phyloP scores from a whole-genome alignment of 2,329 filamentous ascomycete genomes.

The Colletotrichum tropicale region DNA sequence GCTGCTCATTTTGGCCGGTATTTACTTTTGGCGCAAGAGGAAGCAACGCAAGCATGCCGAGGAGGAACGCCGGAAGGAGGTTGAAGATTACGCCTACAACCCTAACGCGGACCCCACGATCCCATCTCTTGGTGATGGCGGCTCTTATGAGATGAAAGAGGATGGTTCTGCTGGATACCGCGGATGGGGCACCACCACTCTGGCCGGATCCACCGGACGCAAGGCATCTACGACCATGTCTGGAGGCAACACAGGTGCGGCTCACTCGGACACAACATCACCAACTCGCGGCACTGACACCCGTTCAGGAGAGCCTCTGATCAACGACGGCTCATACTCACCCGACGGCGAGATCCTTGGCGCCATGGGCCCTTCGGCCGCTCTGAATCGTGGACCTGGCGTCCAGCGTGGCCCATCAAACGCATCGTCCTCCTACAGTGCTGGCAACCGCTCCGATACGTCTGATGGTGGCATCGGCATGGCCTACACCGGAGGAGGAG shows the following conservation, averaged over 20 bases:
- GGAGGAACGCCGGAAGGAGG: conserved; percentile 91
- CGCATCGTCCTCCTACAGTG: conserved; percentile 94
- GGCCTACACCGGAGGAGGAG: conserved; percentile 39
- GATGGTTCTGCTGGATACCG: conserved; percentile 82
- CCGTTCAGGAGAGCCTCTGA: conserved; percentile 71
- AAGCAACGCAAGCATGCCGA: conserved; percentile 85
- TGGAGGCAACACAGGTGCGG: conserved; percentile 67
- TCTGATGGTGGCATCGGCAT: conserved; percentile 57
- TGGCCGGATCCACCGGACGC: conserved; percentile 70
- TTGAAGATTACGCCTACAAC: conserved; percentile 97
- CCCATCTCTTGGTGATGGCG: conserved; percentile 54
- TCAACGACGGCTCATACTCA: conserved; percentile 54
- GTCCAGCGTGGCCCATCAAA: conserved; percentile 92
- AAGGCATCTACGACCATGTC: conserved; percentile 92
- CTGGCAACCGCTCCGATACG: conserved; percentile 74
- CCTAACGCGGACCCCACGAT: conserved; percentile 94
- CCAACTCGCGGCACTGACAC: conserved; percentile 73
- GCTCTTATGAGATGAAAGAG: conserved; percentile 77
- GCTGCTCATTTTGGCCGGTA: conserved; percentile 73
- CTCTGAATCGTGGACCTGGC: conserved; percentile 68
- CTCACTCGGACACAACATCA: conserved; percentile 77
- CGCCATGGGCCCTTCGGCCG: conserved; percentile 76
- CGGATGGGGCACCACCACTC: conserved; percentile 87
- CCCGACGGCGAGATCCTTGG: conserved; percentile 84
- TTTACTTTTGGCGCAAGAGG: conserved; percentile 88